Conservation (phyloP, 2,329 filamentous ascomycete species). For the Aspergillus arachidicola region DNA sequence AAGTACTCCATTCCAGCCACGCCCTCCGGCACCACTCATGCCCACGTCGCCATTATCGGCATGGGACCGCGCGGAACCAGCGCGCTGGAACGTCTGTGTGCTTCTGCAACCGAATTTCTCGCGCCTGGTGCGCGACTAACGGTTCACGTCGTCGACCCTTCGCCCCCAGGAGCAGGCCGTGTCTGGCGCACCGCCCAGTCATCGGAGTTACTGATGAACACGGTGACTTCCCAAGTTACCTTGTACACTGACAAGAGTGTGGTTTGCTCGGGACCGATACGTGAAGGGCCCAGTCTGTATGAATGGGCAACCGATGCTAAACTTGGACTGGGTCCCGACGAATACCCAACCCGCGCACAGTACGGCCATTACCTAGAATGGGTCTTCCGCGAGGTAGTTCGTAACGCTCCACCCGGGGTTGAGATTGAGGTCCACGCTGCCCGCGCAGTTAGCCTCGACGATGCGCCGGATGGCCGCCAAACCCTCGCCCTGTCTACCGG, state of each 20-base stretch:
- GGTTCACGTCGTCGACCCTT: conserved; percentile 4
- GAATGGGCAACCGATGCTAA: not conserved
- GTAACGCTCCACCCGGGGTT: not conserved
- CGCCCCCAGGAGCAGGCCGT: not conserved
- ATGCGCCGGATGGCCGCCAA: not conserved
- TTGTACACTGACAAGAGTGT: not conserved
- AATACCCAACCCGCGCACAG: not conserved
- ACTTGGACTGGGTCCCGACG: not conserved
- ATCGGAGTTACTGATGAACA: conserved; percentile 6
- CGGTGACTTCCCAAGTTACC: conserved; percentile 2
- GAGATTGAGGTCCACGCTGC: not conserved
- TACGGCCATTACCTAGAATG: conserved; percentile 1
- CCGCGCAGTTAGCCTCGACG: not conserved
- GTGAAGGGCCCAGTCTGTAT: not conserved
- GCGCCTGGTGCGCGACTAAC: conserved; percentile 2
- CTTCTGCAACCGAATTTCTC: not conserved
- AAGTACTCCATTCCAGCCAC: not conserved
- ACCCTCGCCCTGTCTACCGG: not conserved
- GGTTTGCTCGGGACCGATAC: not conserved
- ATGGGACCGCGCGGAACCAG: not conserved
- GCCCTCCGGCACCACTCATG: not conserved
- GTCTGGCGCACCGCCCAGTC: conserved; percentile 8
- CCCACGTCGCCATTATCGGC: not conserved
- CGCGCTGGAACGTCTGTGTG: not conserved
- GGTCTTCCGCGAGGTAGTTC: not conserved